Evolutionary conservation across 169 alveolate genomes (phyloP).

Genomic region (Besnoitia besnoiti): DNA sequence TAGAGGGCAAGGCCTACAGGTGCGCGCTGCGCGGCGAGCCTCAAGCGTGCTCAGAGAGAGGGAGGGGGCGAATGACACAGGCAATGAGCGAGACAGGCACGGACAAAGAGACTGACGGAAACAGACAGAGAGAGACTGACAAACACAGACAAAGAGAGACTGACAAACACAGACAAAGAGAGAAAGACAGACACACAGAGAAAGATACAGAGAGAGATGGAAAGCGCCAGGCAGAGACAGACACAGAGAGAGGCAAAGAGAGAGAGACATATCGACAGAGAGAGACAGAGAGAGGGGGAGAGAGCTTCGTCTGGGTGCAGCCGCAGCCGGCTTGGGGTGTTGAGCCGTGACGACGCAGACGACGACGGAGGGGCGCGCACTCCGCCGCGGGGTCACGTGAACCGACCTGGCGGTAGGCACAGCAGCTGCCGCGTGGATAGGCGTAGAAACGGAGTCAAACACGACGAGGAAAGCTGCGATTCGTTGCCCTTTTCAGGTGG

Average conservation of each 20-base stretch:
- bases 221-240: too few species aligned
- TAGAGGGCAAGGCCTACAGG: constrained; percentile 88
- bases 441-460: too few species aligned
- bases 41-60: background rate
- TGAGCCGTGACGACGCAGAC: background rate
- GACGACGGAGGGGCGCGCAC: too few species aligned
- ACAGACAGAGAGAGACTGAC: background rate
- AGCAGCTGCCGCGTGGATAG: too few species aligned
- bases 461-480: too few species aligned
- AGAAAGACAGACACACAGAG: background rate
- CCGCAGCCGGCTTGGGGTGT: background rate
- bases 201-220: background rate
- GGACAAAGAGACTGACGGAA: background rate
- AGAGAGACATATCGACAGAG: background rate
- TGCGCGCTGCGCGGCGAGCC: background rate
- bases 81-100: background rate
- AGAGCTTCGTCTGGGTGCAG: too few species aligned
- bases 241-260: too few species aligned
- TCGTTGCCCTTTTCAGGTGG: constrained; percentile 31
- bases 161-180: background rate
- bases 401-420: too few species aligned
- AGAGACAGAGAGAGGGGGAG: background rate
- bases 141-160: background rate
- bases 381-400: too few species aligned
- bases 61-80: background rate